Evolutionary conservation across 352 stramenopile genomes (phyloP), one percentile per base, ranked within the genome.

Genomic region (Phytophthora multivora): DNA sequence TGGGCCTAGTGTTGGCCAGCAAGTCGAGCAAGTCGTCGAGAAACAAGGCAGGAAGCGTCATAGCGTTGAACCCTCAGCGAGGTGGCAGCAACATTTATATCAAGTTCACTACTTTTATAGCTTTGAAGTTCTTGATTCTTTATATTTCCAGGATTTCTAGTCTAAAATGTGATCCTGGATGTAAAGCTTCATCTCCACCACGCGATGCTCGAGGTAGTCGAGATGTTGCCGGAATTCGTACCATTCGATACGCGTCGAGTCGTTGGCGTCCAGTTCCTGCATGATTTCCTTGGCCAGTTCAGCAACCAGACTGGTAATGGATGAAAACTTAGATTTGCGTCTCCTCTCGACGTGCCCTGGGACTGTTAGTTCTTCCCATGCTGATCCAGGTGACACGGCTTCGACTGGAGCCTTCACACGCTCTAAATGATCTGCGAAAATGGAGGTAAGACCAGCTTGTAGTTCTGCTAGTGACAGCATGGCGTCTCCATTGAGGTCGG

Each of bases 1-100:
- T 98, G 94, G 92, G 91, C 93, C 13, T 98, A 90, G 54, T 38
- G n/a, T 30, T 45, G 10, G 13, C 8, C 36, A 19, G 46, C 30
- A 31, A 52, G n/a, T 56, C 28, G 41, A 56, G 35, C 30, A 57
- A 43, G 18, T 38, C 35, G 38, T 42, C 33, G 23, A 18, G 10
- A 48, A 16, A 15, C 35, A 40, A 43, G 15, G 48, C 45, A 55
- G 33, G 42, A 61, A 18, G 19, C 38, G 28, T 61, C 49, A 21
- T 46, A 25, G 10, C 15, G 15, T 33, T 9, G 28, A 58, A 28
- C 13, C 26, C 21, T 11, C 28, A 45, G 35, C 48, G 10, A 45
- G 8, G 30, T 23, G 55, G 47, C 51, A 69, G 60, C 30, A 60
- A 41, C 47, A 45, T 66, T 73, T 57, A 71, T 71, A 71, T 63